These are phyloP conservation scores for Phytomonas sp. DNA, from an alignment of 208 protist species.

Conservation along the genomic window DNA sequence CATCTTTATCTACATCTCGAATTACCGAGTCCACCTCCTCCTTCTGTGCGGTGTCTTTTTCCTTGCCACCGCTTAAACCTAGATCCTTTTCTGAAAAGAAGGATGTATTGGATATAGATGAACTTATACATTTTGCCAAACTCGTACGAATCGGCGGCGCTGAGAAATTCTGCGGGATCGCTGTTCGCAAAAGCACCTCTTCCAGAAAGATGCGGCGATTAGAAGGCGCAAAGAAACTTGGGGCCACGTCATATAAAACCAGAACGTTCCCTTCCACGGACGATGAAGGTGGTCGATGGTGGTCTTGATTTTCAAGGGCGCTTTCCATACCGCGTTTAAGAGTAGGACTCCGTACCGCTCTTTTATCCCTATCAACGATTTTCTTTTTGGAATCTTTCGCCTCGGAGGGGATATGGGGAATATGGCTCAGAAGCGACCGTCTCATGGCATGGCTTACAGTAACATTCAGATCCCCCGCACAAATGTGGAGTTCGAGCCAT, in stretches of 20 bases:
- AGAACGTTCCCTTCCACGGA: conserved; percentile 15
- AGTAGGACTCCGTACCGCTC: background rate
- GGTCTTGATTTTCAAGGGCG: background rate
- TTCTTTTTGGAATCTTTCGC: conserved; percentile 5
- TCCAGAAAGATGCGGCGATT: conserved; percentile 32
- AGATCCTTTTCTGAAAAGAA: background rate
- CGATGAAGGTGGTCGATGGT: background rate
- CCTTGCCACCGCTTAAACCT: background rate
- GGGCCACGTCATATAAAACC: conserved; percentile 71
- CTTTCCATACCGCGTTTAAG: background rate
- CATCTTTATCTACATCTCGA: background rate
- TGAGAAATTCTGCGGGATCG: background rate
- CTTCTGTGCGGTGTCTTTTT: background rate
- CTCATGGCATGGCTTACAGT: conserved; percentile 81
- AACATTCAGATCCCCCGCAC: conserved; percentile 59
- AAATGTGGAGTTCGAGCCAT: conserved; percentile 52
- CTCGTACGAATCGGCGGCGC: background rate
- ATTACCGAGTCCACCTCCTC: conserved; percentile 7
- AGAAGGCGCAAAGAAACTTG: conserved; percentile 55
- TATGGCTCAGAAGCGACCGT: conserved; percentile 13
- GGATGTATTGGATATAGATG: background rate
- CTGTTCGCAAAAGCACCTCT: conserved; percentile 24
- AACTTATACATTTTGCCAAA: background rate
- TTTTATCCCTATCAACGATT: conserved; percentile 4
- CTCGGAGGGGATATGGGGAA: background rate